phyloP scores from a whole-genome alignment of 2,329 filamentous ascomycete species.

The Aspergillus ibericus region DNA sequence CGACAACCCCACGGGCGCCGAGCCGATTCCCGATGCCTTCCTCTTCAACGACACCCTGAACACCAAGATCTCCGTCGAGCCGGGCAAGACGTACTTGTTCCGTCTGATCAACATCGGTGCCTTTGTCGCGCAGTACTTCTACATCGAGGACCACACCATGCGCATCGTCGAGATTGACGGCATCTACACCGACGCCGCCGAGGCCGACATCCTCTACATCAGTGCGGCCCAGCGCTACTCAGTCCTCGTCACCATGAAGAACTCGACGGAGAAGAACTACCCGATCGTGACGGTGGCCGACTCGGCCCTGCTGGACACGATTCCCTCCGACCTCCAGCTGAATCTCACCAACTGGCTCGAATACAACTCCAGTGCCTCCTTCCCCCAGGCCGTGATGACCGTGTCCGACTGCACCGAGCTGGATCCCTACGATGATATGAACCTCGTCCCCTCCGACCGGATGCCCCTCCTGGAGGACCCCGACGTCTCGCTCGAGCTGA shows the following conservation, averaged over 20 bases:
- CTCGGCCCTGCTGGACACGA: constrained; percentile 33
- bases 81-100: constrained; percentile 72
- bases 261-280: constrained; percentile 63
- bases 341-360: constrained; percentile 64
- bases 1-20: constrained; percentile 58
- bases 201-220: constrained; percentile 65
- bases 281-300: constrained; percentile 53
- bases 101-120: constrained; percentile 73
- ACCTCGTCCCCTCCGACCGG: constrained; percentile 67
- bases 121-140: constrained; percentile 58
- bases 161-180: constrained; percentile 73
- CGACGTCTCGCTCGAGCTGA: constrained; percentile 63
- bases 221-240: constrained; percentile 65
- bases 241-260: constrained; percentile 60
- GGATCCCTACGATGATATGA: constrained; percentile 71
- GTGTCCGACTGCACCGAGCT: constrained; percentile 48
- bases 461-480: constrained; percentile 61
- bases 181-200: constrained; percentile 62
- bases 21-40: constrained; percentile 65
- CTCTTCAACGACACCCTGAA: constrained; percentile 69
- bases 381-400: constrained; percentile 28
- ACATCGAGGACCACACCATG: constrained; percentile 58
- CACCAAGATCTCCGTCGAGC: constrained; percentile 57
- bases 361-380: constrained; percentile 51
- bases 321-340: constrained; percentile 34